A percentile compares a stretch with the other conserved stretches of the same genome.
Conservation (phyloP, 371 early-diverging fungal genomes). For the Apophysomyces elegans region DNA sequence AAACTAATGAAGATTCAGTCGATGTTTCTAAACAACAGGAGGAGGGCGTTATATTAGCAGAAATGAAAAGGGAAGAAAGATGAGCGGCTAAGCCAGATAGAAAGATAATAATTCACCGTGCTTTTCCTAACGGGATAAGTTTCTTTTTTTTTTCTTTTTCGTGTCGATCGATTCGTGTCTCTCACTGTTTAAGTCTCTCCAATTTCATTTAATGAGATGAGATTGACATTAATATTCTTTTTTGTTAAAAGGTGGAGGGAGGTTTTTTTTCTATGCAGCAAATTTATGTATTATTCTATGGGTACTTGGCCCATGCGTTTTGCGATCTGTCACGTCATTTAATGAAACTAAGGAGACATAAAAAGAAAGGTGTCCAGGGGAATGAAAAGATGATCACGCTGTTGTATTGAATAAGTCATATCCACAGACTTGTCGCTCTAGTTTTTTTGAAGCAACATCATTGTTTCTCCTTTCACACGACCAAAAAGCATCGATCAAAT, state of each 20-base stretch:
- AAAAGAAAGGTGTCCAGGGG: background rate
- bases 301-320: conserved; percentile 7
- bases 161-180: background rate
- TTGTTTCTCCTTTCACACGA: background rate
- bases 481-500: conserved; percentile 6
- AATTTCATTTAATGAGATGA: background rate
- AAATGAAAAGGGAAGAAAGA: background rate
- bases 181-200: too few species aligned
- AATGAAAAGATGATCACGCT: background rate
- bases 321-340: conserved; percentile 11
- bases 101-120: background rate
- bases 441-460: conserved; percentile 7
- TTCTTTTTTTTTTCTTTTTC: too few species aligned
- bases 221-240: too few species aligned
- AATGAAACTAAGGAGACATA: conserved; percentile 4
- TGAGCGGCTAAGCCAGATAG: background rate
- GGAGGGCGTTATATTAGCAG: background rate
- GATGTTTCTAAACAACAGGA: background rate
- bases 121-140: conserved; percentile 4
- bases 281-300: conserved; percentile 3
- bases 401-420: background rate
- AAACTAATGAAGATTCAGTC: background rate
- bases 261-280: background rate
- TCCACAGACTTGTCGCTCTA: conserved; percentile 1
- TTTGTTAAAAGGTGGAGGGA: conserved; percentile 2